These are phyloP conservation scores for Aspergillus wentii DNA, from an alignment of 495 filamentous ascomycete genomes.

Conservation along the genomic window DNA sequence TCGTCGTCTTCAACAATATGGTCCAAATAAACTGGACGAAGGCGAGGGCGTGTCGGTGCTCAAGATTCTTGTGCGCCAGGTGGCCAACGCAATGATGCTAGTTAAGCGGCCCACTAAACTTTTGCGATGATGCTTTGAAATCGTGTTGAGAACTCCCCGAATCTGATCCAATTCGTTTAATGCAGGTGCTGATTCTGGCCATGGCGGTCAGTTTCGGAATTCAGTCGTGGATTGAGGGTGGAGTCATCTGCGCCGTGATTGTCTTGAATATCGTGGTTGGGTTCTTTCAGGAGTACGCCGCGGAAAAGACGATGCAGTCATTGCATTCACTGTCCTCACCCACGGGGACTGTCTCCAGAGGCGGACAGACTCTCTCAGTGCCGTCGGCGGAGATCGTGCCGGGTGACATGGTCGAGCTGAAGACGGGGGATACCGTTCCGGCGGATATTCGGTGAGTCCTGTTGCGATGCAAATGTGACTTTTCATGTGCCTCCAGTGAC, in stretches of 20 bases:
- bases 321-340: constrained; percentile 74
- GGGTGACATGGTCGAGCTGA: constrained; percentile 70
- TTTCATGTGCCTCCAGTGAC: too few species aligned
- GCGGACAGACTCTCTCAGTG: constrained; percentile 59
- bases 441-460: constrained; percentile 71
- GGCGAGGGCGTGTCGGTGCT: constrained; percentile 40
- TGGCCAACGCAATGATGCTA: constrained; percentile 57
- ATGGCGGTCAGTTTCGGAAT: constrained; percentile 82
- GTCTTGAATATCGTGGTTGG: constrained; percentile 72
- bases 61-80: constrained; percentile 47
- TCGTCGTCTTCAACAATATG: constrained; percentile 43
- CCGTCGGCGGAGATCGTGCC: constrained; percentile 70
- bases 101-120: constrained; percentile 16
- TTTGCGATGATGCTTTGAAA: background rate
- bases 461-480: too few species aligned
- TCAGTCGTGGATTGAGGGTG: constrained; percentile 75
- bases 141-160: constrained; percentile 7
- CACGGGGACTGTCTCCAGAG: constrained; percentile 68
- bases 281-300: constrained; percentile 80
- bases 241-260: constrained; percentile 77
- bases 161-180: constrained; percentile 21
- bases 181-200: constrained; percentile 72
- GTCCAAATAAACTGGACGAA: constrained; percentile 51
- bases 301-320: constrained; percentile 83
- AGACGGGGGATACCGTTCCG: constrained; percentile 65